phyloP scores from a whole-genome alignment of 768 basidiomycete species.

The Xerocomellus chrysenteron region DNA sequence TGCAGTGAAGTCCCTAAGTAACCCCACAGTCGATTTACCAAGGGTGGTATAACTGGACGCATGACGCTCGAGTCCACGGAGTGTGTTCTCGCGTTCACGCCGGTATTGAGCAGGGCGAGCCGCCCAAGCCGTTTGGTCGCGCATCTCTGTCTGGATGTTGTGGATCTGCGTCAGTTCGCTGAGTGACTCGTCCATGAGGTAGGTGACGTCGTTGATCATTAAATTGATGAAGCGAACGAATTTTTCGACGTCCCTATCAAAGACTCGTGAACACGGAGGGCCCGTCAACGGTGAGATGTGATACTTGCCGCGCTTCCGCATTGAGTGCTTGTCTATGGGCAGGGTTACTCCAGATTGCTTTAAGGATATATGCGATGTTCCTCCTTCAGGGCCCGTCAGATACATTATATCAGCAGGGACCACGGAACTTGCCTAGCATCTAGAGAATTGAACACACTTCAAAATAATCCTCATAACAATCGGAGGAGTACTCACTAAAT shows the following conservation, averaged over 20 bases:
- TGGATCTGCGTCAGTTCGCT: conserved; percentile 87
- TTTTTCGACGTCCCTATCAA: conserved; percentile 76
- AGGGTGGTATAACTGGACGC: conserved; percentile 86
- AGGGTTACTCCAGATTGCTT: conserved; percentile 89
- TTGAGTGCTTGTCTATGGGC: conserved; percentile 84
- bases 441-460: conserved; percentile 19
- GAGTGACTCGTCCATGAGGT: conserved; percentile 95
- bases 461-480: conserved; percentile 3
- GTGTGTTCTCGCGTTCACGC: conserved; percentile 76
- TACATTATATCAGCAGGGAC: neutral
- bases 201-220: conserved; percentile 99
- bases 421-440: conserved; percentile 49
- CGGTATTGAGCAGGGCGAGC: conserved; percentile 66
- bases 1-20: conserved; percentile 89
- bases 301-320: conserved; percentile 67
- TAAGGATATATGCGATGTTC: conserved; percentile 84
- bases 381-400: conserved; percentile 49
- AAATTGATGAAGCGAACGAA: conserved; percentile 96
- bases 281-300: neutral
- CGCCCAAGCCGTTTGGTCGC: conserved; percentile 68
- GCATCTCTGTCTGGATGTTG: conserved; percentile 84
- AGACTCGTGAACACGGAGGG: conserved; percentile 3
- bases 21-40: conserved; percentile 83
- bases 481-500: conserved; percentile 65
- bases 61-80: conserved; percentile 79